Evolutionary conservation across 1,284 basidiomycete species (phyloP), one percentile per base, ranked within the genome.

Genomic region (Xerocomus nothofagi): DNA sequence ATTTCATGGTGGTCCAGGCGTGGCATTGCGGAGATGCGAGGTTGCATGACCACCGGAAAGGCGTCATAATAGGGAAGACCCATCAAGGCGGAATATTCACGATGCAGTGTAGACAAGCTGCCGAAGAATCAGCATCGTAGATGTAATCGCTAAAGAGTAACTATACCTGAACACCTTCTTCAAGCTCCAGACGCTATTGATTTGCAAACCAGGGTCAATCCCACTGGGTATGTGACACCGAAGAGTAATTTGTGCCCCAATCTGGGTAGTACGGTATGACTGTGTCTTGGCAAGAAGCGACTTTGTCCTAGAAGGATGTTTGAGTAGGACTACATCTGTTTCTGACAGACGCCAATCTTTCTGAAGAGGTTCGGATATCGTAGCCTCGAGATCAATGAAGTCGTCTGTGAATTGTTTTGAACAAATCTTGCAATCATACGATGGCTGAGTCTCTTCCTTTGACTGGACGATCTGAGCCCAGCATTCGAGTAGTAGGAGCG

Each of bases 81-180:
- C 61, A 87, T 78, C 11, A 99, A 76, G 3, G 96, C 93, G 6
- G 82, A 87, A 66, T 91, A 99, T 72, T 99, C 97, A 45, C 97
- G 87, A 60, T 94, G 83, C 20, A 96, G 77, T 0, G 97, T 99
- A 51, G 88, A 91, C 58, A 99, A 72, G 56, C 94, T 97, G 39
- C 23, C 48, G 36, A 38, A 57, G 27, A n/a, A 32, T 55, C 29
- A 51, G 48, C 20, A 5, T 45, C 29, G 6, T 30, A 29, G 21
- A 53, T 32, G 26, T 36, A 29, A 9, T 36, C 20, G 11, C 8
- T 44, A 44, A 15, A 30, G 59, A 53, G 32, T 17, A 38, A 18
- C 70, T 77, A 54, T 58, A 93, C 90, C 89, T 89, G 55, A 94
- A 82, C 15, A 96, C 81, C 67, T 92, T 96, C 57, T 79, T 80